These are phyloP conservation scores for Fomitopsis betulina DNA, from an alignment of 1,284 basidiomycete species.

Conservation along the genomic window DNA sequence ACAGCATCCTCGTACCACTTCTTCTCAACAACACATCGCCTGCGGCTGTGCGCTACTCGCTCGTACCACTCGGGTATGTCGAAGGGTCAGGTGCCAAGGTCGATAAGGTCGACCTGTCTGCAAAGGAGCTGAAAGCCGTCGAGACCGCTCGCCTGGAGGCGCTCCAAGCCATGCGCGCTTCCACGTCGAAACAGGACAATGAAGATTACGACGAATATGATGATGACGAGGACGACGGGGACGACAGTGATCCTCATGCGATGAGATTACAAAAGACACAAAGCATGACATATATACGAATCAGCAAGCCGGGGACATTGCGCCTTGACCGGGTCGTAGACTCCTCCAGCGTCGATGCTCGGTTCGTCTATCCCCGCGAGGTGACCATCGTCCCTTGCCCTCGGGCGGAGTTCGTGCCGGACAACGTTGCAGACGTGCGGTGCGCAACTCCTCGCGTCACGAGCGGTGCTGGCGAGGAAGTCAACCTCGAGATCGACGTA, in stretches of 20 bases:
- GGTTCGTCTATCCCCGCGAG: conserved; percentile 63
- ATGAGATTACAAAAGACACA: conserved; percentile 61
- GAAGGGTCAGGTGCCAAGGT: conserved; percentile 35
- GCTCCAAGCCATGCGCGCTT: conserved; percentile 42
- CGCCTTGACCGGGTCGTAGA: conserved; percentile 73
- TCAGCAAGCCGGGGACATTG: conserved; percentile 69
- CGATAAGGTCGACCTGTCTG: conserved; percentile 51
- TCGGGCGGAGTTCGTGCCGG: conserved; percentile 58
- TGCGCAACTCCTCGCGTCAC: conserved; percentile 42
- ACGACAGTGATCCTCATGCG: conserved; percentile 27
- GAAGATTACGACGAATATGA: conserved; percentile 55
- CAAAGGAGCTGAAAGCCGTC: conserved; percentile 65
- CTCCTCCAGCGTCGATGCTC: conserved; percentile 57
- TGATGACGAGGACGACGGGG: conserved; percentile 49
- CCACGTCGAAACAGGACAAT: conserved; percentile 26
- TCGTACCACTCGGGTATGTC: conserved; percentile 63
- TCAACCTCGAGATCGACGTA: conserved; percentile 65
- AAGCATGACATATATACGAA: conserved; percentile 64
- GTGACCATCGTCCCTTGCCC: conserved; percentile 84
- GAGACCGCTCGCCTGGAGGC: conserved; percentile 52
- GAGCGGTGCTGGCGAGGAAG: conserved; percentile 55
- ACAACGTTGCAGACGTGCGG: conserved; percentile 42
- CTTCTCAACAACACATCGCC: conserved; percentile 92
- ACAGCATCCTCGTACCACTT: conserved; percentile 67
- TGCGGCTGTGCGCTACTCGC: conserved; percentile 67